Conservation (phyloP, 495 filamentous ascomycete species). For the Cenococcum geophilum region DNA sequence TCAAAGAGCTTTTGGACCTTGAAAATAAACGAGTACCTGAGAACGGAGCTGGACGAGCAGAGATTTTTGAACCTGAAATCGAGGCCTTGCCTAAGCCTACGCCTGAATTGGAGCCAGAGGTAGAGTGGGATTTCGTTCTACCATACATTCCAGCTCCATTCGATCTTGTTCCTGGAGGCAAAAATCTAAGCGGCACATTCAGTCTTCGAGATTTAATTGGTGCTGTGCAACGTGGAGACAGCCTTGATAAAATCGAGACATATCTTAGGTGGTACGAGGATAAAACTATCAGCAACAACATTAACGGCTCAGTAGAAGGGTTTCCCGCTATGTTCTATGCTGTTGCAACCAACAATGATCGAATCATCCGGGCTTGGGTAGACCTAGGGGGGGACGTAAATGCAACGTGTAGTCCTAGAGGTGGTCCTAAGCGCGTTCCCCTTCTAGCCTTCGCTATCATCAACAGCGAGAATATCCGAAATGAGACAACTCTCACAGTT, state of each 20-base stretch:
- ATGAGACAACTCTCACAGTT: constrained; percentile 37
- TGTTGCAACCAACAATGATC: constrained; percentile 40
- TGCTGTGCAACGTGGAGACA: neutral
- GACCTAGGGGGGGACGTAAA: constrained; percentile 27
- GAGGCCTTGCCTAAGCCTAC: no score
- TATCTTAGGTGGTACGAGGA: neutral
- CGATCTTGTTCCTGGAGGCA: neutral
- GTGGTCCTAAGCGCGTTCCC: no score
- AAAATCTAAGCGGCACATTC: neutral
- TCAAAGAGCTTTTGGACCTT: no score
- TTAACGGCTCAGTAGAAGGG: constrained; percentile 36
- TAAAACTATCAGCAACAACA: constrained; percentile 4
- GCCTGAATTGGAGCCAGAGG: no score
- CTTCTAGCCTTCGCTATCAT: constrained; percentile 45
- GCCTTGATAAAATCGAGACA: neutral
- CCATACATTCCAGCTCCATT: neutral
- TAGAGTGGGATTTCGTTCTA: neutral
- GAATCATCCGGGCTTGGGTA: constrained; percentile 37
- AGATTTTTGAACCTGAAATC: no score
- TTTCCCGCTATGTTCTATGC: constrained; percentile 45
- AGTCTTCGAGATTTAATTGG: neutral
- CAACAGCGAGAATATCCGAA: constrained; percentile 30
- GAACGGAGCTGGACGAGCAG: no score
- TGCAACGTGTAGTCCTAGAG: constrained; percentile 21
- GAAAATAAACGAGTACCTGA: no score